Percentiles rank a stretch among this genome's conserved stretches.
These are phyloP conservation scores for Myriosclerotinia duriaeana DNA, from an alignment of 2,329 filamentous ascomycete species.

Conservation along the genomic window DNA sequence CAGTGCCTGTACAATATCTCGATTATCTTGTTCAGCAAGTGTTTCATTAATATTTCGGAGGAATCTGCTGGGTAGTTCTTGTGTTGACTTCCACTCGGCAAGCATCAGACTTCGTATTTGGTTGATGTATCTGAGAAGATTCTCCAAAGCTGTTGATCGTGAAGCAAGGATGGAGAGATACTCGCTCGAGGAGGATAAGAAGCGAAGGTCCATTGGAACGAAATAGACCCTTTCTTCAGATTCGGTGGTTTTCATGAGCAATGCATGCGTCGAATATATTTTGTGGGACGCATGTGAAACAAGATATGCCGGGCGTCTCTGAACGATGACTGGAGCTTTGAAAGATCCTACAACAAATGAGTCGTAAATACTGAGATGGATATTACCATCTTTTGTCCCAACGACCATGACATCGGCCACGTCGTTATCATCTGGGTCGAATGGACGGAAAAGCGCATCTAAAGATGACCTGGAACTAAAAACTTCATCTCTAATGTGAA, in stretches of 20 bases:
- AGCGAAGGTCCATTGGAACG: slow-evolving; percentile 79
- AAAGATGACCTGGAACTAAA: slow-evolving; percentile 41
- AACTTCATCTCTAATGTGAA: slow-evolving; percentile 39
- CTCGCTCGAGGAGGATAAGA: slow-evolving; percentile 74
- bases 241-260: slow-evolving; percentile 57
- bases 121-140: slow-evolving; percentile 78
- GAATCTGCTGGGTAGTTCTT: slow-evolving; percentile 77
- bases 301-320: slow-evolving; percentile 39
- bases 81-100: slow-evolving; percentile 78
- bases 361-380: slow-evolving; percentile 82
- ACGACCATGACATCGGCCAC: slow-evolving; percentile 78
- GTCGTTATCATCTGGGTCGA: slow-evolving; percentile 62
- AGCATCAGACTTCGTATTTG: slow-evolving; percentile 78
- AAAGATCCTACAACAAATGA: slow-evolving; percentile 77
- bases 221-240: slow-evolving; percentile 53
- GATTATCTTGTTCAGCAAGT: slow-evolving; percentile 62
- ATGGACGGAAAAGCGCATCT: slow-evolving; percentile 41
- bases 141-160: slow-evolving; percentile 84
- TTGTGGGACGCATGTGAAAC: slow-evolving; percentile 69
- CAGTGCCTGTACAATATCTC: slow-evolving; percentile 70
- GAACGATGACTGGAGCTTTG: slow-evolving; percentile 44
- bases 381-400: slow-evolving; percentile 66
- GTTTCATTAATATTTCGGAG: slow-evolving; percentile 75
- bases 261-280: slow-evolving; percentile 70
- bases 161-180: slow-evolving; percentile 82